These are phyloP conservation scores for Smittium culicis DNA, from an alignment of 371 early-diverging fungal species.

Conservation along the genomic window DNA sequence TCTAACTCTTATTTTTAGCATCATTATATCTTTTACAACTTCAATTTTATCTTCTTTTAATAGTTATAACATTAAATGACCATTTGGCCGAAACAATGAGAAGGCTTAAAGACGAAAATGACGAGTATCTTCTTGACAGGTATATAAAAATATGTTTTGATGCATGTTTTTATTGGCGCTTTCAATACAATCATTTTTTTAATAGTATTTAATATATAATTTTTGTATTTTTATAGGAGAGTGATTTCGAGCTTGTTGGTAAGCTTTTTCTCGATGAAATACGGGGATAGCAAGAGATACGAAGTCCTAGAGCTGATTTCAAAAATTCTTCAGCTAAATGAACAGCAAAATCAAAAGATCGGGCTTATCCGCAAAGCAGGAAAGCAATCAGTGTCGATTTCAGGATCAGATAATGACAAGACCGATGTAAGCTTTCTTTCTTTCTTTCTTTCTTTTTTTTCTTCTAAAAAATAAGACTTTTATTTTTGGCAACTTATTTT, in stretches of 20 bases:
- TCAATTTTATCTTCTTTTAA: background rate
- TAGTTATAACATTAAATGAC: constrained; percentile 64
- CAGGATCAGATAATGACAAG: constrained; percentile 17
- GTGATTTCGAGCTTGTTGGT: constrained; percentile 73
- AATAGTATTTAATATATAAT: too few relatives aligned
- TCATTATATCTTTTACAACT: background rate
- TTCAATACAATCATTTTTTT: too few relatives aligned
- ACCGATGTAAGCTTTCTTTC: constrained; percentile 13
- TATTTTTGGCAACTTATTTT: constrained; percentile 13
- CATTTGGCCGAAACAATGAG: constrained; percentile 76
- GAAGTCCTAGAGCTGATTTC: constrained; percentile 79
- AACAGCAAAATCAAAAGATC: constrained; percentile 72
- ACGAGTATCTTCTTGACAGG: constrained; percentile 59
- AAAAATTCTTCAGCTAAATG: constrained; percentile 66
- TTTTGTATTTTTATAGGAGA: constrained; percentile 34
- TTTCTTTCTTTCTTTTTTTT: constrained; percentile 1
- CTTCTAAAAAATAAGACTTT: background rate
- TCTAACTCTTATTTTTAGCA: background rate
- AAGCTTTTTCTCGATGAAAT: constrained; percentile 63
- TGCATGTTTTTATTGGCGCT: background rate
- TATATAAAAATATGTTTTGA: background rate
- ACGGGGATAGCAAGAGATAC: constrained; percentile 75
- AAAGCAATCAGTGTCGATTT: constrained; percentile 16
- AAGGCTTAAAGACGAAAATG: constrained; percentile 58
- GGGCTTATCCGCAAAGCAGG: constrained; percentile 55